Conservation (phyloP, 805 yeast genomes). For the Teunomyces aglyptinius region DNA sequence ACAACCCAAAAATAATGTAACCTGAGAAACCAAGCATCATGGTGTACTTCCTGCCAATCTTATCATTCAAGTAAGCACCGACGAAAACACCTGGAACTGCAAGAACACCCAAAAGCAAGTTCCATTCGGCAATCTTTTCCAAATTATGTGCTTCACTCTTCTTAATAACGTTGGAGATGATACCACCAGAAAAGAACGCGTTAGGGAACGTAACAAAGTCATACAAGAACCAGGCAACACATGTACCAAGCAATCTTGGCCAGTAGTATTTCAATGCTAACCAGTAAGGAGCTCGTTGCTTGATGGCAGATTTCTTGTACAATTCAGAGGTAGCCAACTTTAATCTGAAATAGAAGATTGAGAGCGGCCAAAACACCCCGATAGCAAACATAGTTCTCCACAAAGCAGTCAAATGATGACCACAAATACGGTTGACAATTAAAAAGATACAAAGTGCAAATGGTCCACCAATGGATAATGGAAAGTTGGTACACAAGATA, state of each 20-base stretch:
- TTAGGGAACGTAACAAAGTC: constrained; percentile 82
- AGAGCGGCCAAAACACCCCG: constrained; percentile 66
- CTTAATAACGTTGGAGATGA: constrained; percentile 51
- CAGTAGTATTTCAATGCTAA: constrained; percentile 66
- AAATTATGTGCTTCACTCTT: constrained; percentile 34
- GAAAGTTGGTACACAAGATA: constrained; percentile 67
- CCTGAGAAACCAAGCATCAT: constrained; percentile 70
- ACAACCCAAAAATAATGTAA: constrained; percentile 67
- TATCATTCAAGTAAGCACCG: constrained; percentile 66
- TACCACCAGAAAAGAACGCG: constrained; percentile 62
- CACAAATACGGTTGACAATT: constrained; percentile 61
- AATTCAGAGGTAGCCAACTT: constrained; percentile 66
- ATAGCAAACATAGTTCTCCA: constrained; percentile 73
- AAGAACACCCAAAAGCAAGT: constrained; percentile 58
- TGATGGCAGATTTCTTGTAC: constrained; percentile 64
- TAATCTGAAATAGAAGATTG: constrained; percentile 69
- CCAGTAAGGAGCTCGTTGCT: constrained; percentile 49
- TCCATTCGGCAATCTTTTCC: constrained; percentile 70
- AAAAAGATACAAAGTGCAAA: constrained; percentile 67
- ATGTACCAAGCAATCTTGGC: constrained; percentile 67
- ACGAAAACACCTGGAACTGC: constrained; percentile 71
- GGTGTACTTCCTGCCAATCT: constrained; percentile 68
- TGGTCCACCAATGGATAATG: constrained; percentile 75
- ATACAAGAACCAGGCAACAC: constrained; percentile 76
- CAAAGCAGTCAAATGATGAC: constrained; percentile 40